Percentiles rank a stretch among this genome's conserved stretches.
phyloP scores from a whole-genome alignment of 2,329 filamentous ascomycete genomes.

The Waltergamsia citrina region DNA sequence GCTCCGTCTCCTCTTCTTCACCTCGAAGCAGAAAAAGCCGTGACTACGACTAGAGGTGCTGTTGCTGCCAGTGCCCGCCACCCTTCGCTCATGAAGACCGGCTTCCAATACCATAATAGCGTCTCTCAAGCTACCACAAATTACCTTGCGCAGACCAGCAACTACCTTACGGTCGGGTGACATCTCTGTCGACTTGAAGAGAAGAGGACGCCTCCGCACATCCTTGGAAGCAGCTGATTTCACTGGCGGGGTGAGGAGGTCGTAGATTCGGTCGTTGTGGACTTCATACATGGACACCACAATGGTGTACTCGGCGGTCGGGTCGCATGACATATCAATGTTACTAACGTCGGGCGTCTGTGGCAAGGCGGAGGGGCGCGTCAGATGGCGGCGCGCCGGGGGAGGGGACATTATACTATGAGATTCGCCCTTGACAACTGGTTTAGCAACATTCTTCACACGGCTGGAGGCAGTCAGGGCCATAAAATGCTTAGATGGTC shows the following conservation, averaged over 20 bases:
- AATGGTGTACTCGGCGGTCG: constrained; percentile 72
- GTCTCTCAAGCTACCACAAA: constrained; percentile 74
- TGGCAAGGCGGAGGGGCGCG: constrained; percentile 62
- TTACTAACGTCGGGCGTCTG: constrained; percentile 66
- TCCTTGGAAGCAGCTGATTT: constrained; percentile 57
- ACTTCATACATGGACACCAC: constrained; percentile 98
- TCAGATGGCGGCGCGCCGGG: constrained; percentile 52
- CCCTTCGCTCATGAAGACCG: constrained; percentile 75
- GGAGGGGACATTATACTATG: constrained; percentile 23
- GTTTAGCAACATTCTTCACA: constrained; percentile 38
- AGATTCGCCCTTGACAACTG: constrained; percentile 35
- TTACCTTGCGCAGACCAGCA: constrained; percentile 80
- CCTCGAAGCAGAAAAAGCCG: constrained; percentile 91
- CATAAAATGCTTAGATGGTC: constrained; percentile 23
- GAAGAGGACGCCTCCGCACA: constrained; percentile 63
- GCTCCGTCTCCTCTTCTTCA: constrained; percentile 63
- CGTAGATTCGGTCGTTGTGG: constrained; percentile 96
- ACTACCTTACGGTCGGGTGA: constrained; percentile 92
- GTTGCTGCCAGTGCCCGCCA: constrained; percentile 87
- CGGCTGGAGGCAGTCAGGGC: constrained; percentile 33
- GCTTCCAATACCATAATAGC: constrained; percentile 86
- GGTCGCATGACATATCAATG: constrained; percentile 48
- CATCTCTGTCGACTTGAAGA: constrained; percentile 87
- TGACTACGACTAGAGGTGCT: constrained; percentile 88
- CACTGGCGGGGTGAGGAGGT: constrained; percentile 63